Base-by-base conservation (phyloP, 495 filamentous ascomycete genomes). In the Friedmanniomyces simplex region DNA sequence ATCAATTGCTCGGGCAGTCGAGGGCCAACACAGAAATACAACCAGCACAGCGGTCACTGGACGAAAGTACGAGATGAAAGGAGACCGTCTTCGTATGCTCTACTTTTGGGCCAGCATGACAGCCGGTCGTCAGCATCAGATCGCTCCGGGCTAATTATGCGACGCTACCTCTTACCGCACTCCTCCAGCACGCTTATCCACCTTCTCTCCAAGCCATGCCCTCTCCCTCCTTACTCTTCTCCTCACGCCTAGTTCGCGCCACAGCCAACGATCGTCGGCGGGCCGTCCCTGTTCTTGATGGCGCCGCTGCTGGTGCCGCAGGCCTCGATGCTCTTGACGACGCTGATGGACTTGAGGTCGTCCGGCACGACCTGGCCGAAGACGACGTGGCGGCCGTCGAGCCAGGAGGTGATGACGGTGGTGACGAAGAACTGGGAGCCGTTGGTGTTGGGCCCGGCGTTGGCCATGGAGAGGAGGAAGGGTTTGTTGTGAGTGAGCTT, bases 401-500 rank as follows among this genome's bases (percentile, higher is more conserved):
- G 64, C 72, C 72, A 74, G 25, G 54, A 63, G 54, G 72, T 74
- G 39, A 74, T 68, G 54, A 74, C 71, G 59, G 72, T 74, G 50
- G 72, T 74, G 66, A 74, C 55, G 68, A 74, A 87, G 78, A 88
- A 89, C 70, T 89, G 84, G 18, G 82, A 85, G 67, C 84, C 83
- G 76, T 86, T 87, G 70, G 82, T 86, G 79, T 89, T 86, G 50
- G 78, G 77, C 62, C 86, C 87, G 57, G 86, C 84, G 69, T 91
- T 91, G 66, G 86, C 87, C 87, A 89, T 91, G 66, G 86, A 89
- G 59, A 91, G 78, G 43, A 85, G 78, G 71, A 77, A 80, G 26
- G 78, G 79, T 58, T 73, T 68, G 70, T 66, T 69, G 77, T 91
- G 87, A 72, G 77, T 83, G 42, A 73, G 68, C 48, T 71, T 62